Evolutionary conservation across 345 rosid genomes (phyloP).

Genomic region (Eucalyptus curtisii): DNA sequence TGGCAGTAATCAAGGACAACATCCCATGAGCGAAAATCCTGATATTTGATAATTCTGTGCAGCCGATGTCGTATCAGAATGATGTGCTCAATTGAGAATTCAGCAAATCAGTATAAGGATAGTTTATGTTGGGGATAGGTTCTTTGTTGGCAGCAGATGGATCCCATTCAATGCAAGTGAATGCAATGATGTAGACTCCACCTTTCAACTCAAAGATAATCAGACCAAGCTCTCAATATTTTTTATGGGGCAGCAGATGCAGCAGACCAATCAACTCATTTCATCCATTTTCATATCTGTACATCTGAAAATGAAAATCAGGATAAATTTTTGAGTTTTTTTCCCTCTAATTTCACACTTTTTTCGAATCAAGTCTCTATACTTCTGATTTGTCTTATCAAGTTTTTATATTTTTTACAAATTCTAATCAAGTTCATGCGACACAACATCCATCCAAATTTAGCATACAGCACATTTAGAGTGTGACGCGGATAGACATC

Average conservation of each 20-base stretch:
- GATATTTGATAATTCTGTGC: neutral
- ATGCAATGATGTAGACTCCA: neutral
- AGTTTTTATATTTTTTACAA: neutral
- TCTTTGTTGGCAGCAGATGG: neutral
- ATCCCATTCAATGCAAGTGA: neutral
- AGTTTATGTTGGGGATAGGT: neutral
- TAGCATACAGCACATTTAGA: accelerated
- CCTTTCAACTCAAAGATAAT: neutral
- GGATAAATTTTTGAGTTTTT: neutral
- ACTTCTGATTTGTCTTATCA: accelerated
- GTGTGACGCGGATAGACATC: neutral
- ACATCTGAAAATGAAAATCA: neutral
- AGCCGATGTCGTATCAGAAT: neutral
- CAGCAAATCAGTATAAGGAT: neutral
- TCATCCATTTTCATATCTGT: neutral
- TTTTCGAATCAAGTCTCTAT: neutral
- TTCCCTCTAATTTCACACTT: neutral
- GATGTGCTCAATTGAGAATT: neutral
- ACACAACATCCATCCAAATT: too few species aligned
- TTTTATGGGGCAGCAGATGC: neutral
- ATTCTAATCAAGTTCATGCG: neutral
- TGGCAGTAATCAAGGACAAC: neutral
- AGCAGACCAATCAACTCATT: neutral
- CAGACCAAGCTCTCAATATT: neutral
- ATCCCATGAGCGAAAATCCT: neutral